Base-by-base conservation (phyloP, 768 basidiomycete species). In the Russula earlei region DNA sequence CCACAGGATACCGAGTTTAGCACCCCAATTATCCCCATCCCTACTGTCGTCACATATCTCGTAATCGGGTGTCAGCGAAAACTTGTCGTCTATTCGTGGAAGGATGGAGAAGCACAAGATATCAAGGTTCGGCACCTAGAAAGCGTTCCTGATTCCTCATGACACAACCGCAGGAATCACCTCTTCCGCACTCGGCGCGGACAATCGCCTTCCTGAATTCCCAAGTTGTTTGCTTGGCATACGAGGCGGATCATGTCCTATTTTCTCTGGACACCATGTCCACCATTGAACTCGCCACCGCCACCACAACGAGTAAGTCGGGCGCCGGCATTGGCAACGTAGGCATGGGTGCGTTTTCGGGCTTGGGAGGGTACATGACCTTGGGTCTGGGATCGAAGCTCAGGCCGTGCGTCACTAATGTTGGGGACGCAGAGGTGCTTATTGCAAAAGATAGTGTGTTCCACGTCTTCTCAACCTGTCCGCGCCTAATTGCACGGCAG, bases 181-280 rank as follows among this genome's bases (percentile, higher is more conserved):
- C 75, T 0, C 74, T 97, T 4, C 88, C 94, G 12, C 95, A 98
- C 67, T 92, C 93, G 9, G 85, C 96, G n/a, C 81, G 96, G 38
- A 75, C 79, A 0, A 83, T 96, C 48, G 74, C 83, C 2, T 94
- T 97, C 67, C 69, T 91, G 48, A 73, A 81, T 57, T 64, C 77
- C 5, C 75, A 82, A 24, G 74, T 74, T 1, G 74, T 79, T 9
- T 85, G 86, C 61, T 82, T 93, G 60, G 89, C 86, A 0, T 92
- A 92, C 67, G 81, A 87, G n/a, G 75, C 85, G 0, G 87, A 88
- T 60, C 81, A 85, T 67, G 86, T 83, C 0, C 69, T 93, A 7
- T 87, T 91, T 60, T 82, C 80, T 3, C 69, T 90, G 36, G 73
- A 77, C 37, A 77, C 75, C 1, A 79, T 80, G 73, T 72, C 77